Percentiles rank a stretch among this genome's conserved stretches.
phyloP scores from a whole-genome alignment of 192 early-diverging fungal species.

The Linnemannia elongata region DNA sequence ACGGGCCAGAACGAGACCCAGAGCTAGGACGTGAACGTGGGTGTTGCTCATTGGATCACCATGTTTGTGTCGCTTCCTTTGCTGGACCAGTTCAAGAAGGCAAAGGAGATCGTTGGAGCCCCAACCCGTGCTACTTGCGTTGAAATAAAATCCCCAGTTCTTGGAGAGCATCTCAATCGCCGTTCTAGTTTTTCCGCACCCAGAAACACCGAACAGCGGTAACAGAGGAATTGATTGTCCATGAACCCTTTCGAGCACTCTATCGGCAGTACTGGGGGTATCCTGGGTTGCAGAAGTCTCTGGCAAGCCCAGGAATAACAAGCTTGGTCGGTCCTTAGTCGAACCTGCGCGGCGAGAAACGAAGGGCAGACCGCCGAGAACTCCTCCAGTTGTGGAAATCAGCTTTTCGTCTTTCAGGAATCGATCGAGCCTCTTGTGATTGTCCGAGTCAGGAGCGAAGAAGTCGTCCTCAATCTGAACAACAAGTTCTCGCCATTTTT shows the following conservation, averaged over 20 bases:
- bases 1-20: conserved; percentile 28
- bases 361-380: no score
- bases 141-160: conserved; percentile 49
- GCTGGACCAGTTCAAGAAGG: not conserved
- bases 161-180: conserved; percentile 35
- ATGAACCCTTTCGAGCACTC: conserved; percentile 19
- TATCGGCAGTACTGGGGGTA: conserved; percentile 31
- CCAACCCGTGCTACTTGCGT: conserved; percentile 21
- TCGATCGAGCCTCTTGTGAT: no score
- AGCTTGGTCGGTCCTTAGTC: no score
- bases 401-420: no score
- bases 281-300: conserved; percentile 26
- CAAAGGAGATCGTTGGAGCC: conserved; percentile 18
- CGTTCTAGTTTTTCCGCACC: conserved; percentile 43
- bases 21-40: conserved; percentile 29
- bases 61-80: conserved; percentile 11
- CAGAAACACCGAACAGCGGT: conserved; percentile 26
- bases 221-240: conserved; percentile 8
- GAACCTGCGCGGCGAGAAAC: no score
- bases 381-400: no score
- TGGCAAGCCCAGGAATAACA: conserved; percentile 36
- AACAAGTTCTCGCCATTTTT: no score
- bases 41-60: not conserved
- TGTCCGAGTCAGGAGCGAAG: no score
- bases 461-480: no score